Percentiles rank a stretch among this genome's conserved stretches.
These are phyloP conservation scores for Kernera saxatilis DNA, from an alignment of 345 rosid genomes.

Conservation along the genomic window DNA sequence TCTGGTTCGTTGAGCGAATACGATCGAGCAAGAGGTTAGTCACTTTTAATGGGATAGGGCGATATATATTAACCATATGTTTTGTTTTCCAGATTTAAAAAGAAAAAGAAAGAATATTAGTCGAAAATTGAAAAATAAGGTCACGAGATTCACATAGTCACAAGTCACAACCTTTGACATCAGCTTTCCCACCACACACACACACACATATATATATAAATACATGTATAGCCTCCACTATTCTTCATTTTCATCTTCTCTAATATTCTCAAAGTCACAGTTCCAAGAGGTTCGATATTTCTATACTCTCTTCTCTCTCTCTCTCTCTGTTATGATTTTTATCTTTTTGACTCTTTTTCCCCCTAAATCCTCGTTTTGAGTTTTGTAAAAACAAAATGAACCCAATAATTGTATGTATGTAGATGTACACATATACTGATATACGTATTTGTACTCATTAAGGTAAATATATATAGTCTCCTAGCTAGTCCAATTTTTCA, in stretches of 20 bases:
- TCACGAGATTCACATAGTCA: constrained; percentile 27
- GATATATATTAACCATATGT: neutral
- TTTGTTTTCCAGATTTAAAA: neutral
- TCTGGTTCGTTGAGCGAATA: too few species aligned
- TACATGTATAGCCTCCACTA: neutral
- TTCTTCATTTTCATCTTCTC: constrained; percentile 20
- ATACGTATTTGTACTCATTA: neutral
- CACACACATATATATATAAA: neutral
- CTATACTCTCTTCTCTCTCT: neutral
- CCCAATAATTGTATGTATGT: neutral
- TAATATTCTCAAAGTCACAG: constrained; percentile 11
- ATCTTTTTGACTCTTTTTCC: neutral
- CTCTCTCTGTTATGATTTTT: neutral
- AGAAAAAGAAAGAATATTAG: neutral
- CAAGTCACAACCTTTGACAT: constrained; percentile 23
- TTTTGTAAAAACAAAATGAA: neutral
- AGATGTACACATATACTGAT: neutral
- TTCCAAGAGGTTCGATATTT: constrained; percentile 13
- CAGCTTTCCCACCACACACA: constrained; percentile 10
- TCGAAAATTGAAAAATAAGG: constrained; percentile 6
- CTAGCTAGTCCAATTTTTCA: neutral
- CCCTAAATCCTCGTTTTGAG: neutral
- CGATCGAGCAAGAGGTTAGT: too few species aligned
- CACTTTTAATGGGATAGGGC: too few species aligned
- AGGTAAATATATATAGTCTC: neutral